These are phyloP conservation scores for Avena eriantha DNA, from an alignment of 176 grass and related monocot genomes.

Conservation along the genomic window DNA sequence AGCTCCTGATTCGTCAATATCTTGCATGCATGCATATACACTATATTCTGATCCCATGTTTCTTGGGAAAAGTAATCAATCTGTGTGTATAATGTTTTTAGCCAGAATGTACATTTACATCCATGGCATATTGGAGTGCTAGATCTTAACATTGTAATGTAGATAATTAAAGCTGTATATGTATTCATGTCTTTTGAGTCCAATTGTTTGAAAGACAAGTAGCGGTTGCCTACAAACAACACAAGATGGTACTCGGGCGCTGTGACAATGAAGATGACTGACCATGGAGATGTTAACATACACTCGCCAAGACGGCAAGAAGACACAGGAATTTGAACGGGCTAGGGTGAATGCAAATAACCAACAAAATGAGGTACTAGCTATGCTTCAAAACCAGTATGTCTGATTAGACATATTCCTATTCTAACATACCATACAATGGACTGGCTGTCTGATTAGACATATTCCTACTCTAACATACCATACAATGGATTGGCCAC, in stretches of 20 bases:
- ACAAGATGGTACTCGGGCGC: background rate
- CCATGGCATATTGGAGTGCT: background rate
- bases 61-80: background rate
- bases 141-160: background rate
- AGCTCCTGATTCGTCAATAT: background rate
- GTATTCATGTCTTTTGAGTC: background rate
- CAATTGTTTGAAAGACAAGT: too few species aligned
- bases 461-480: background rate
- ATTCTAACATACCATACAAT: background rate
- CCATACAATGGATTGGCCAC: background rate
- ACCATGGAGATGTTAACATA: background rate
- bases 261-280: constrained; percentile 4
- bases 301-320: background rate
- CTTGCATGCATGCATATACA: constrained; percentile 11
- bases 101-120: background rate
- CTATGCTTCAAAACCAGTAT: background rate
- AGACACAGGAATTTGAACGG: background rate
- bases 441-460: background rate
- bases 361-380: background rate
- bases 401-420: background rate
- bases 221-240: background rate
- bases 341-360: background rate
- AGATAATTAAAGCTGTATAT: background rate
- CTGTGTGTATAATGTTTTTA: constrained; percentile 1
- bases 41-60: background rate